phyloP scores from a whole-genome alignment of 1,139 yeast species.

The Yamadazyma epiphylla region DNA sequence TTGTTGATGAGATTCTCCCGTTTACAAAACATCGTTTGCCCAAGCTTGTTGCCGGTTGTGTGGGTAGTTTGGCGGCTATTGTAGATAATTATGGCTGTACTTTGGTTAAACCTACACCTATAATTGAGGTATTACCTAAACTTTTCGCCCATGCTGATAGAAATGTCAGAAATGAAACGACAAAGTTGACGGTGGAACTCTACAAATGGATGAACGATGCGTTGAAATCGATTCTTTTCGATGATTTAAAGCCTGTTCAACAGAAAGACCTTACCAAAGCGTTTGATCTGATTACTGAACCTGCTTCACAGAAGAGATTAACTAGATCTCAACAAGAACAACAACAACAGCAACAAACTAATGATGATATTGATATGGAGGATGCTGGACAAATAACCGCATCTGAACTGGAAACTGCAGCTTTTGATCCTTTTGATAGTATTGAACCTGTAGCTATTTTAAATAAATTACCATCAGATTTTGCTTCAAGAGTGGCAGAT shows the following conservation, averaged over 20 bases:
- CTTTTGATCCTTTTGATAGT: conserved; percentile 34
- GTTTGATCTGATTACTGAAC: conserved; percentile 50
- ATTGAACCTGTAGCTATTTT: conserved; percentile 55
- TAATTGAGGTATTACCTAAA: conserved; percentile 59
- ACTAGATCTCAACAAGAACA: conserved; percentile 47
- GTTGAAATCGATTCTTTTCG: conserved; percentile 56
- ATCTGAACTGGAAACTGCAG: conserved; percentile 12
- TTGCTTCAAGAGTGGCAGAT: conserved; percentile 52
- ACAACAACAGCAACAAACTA: conserved; percentile 3
- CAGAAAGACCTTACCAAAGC: conserved; percentile 79
- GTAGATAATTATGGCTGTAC: conserved; percentile 69
- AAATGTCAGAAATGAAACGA: conserved; percentile 79
- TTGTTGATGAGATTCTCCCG: conserved; percentile 68
- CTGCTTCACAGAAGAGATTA: conserved; percentile 53
- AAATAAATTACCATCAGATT: conserved; percentile 61
- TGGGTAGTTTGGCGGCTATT: conserved; percentile 52
- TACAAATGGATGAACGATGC: conserved; percentile 75
- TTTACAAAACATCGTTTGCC: conserved; percentile 65
- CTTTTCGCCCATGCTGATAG: conserved; percentile 85
- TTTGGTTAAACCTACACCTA: conserved; percentile 56
- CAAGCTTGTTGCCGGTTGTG: conserved; percentile 71
- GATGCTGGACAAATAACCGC: conserved; percentile 17
- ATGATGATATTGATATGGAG: conserved; percentile 42
- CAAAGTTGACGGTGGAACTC: conserved; percentile 63
- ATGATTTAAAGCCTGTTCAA: conserved; percentile 84